Conservation (phyloP, 208 protist species). For the Acanthamoeba lugdunensis region DNA sequence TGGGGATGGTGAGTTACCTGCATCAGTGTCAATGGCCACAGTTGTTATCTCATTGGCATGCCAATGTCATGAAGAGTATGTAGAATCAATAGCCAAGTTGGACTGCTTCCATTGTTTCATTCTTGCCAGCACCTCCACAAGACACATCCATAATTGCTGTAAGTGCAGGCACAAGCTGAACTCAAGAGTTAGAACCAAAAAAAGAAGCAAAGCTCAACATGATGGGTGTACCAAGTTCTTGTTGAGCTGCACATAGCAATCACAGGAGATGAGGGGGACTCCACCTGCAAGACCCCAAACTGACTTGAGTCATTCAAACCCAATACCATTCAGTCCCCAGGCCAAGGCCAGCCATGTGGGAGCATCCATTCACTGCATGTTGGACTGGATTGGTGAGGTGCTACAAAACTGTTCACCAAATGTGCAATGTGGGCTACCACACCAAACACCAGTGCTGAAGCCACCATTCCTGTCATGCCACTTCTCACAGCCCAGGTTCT, state of each 20-base stretch:
- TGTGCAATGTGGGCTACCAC: background rate
- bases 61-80: background rate
- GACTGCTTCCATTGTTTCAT: background rate
- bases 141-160: background rate
- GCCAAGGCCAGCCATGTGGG: background rate
- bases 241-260: background rate
- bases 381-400: background rate
- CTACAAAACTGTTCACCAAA: background rate
- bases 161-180: background rate
- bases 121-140: background rate
- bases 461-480: background rate
- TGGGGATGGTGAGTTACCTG: background rate
- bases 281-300: slow-evolving; percentile 6
- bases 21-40: background rate
- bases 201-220: background rate
- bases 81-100: background rate
- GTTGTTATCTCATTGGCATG: background rate
- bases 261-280: background rate
- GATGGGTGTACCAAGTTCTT: background rate
- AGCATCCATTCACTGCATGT: background rate
- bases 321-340: background rate
- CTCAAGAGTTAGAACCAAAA: background rate
- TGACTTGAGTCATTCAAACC: background rate
- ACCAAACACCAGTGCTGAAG: background rate
- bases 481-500: background rate